Evolutionary conservation across 768 basidiomycete species (phyloP).

Genomic region (Xerocomellus intermedius): DNA sequence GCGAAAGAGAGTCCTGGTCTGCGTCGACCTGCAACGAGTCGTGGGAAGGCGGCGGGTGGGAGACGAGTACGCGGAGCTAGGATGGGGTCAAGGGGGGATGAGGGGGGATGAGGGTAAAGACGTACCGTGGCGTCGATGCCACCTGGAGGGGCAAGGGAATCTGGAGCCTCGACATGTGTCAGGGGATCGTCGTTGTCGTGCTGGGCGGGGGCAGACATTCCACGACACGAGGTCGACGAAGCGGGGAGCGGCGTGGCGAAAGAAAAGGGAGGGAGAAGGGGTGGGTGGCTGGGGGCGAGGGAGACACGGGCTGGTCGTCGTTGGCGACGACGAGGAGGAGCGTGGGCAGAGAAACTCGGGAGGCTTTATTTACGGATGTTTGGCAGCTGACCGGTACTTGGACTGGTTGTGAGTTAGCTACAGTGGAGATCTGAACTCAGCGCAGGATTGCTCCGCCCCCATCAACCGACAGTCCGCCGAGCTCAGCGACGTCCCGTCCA

Average conservation of each 20-base stretch:
- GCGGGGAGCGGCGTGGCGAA: neutral
- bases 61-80: conserved; percentile 50
- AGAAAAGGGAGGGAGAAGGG: no score
- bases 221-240: neutral
- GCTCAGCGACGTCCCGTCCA: conserved; percentile 34
- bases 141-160: conserved; percentile 27
- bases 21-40: conserved; percentile 38
- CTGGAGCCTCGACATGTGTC: conserved; percentile 32
- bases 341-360: conserved; percentile 30
- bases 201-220: conserved; percentile 43
- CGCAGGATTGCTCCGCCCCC: conserved; percentile 3
- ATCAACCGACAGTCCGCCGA: conserved; percentile 34
- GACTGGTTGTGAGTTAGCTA: no score
- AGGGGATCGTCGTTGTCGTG: conserved; percentile 37
- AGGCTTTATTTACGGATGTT: conserved; percentile 20
- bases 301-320: conserved; percentile 25
- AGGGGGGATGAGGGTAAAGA: neutral
- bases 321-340: conserved; percentile 33
- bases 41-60: conserved; percentile 37
- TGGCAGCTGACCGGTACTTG: no score
- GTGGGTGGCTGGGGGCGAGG: conserved; percentile 23
- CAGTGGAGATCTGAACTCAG: conserved; percentile 34
- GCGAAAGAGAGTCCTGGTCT: conserved; percentile 48
- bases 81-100: conserved; percentile 8
- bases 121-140: conserved; percentile 14